Base-by-base conservation (phyloP, 768 basidiomycete genomes). In the Kwoniella sp. region DNA sequence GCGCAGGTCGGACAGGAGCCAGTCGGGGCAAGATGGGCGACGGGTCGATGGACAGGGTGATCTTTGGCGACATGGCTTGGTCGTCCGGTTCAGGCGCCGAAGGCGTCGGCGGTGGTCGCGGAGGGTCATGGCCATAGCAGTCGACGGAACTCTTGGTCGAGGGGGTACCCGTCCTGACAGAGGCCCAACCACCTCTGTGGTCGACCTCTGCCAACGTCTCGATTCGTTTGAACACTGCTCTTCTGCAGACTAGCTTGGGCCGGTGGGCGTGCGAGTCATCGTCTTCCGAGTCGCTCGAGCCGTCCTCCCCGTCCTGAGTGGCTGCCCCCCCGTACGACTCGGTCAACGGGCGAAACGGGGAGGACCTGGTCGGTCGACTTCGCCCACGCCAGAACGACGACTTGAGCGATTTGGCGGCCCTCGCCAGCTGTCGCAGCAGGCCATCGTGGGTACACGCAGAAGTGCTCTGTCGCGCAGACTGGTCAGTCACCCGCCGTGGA, bases 31-130 rank as follows among this genome's bases (percentile, higher is more conserved):
- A 28, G 25, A 46, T 34, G 4, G 50, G 52, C 19, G 45, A 19
- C 5, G 52, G 25, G 25, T 54, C 52, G n/a, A 53, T 31, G 5
- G 57, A 59, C n/a, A 59, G 31, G 5, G 57, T 59, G 41, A 59
- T 59, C 36, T 51, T 49, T 5, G 57, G 57, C 23, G 57, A 59
- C 32, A 59, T 53, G 22, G 46, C 50, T 20, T 50, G 23, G 25
- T 40, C 23, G 19, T 50, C 27, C 28, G 19, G 37, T 20, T 41
- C 38, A 26, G 29, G 22, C 5, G 9, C 14, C 27, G 11, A 9
- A 5, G 8, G 46, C 17, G 6, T 23, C 49, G n/a, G 25, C 19
- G 19, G 20, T 15, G 12, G 22, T 40, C 27, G 27, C n/a, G 26
- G 15, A 22, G 34, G 22, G 47, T 25, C 40, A 5, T 20, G 23